Evolutionary conservation across 148 eudicot genomes (phyloP).

Genomic region (Rhododendron williamsianum): DNA sequence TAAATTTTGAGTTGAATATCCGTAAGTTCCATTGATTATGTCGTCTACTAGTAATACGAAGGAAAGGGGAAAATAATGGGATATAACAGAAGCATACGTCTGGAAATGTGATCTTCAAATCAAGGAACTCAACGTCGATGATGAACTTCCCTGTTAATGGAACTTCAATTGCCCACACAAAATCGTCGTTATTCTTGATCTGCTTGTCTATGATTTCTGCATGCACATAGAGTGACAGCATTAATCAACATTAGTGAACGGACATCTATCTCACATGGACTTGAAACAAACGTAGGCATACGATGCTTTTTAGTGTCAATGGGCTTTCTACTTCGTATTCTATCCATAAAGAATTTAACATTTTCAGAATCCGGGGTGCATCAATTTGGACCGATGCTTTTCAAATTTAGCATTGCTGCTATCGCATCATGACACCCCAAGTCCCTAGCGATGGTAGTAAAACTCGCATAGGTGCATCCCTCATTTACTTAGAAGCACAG

Average conservation of each 20-base stretch:
- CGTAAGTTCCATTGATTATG: not conserved
- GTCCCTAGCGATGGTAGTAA: not conserved
- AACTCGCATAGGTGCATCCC: not conserved
- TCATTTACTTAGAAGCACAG: not conserved
- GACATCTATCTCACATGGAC: not conserved
- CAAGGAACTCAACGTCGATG: slow-evolving; percentile 84
- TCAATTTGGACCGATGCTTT: not conserved
- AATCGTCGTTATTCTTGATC: slow-evolving; percentile 67
- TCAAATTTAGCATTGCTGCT: not conserved
- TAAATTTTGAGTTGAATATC: not conserved
- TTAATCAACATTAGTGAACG: not conserved
- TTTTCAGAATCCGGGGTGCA: not conserved
- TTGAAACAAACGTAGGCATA: not conserved
- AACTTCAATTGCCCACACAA: slow-evolving; percentile 77
- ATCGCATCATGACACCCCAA: not conserved
- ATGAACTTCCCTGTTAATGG: slow-evolving; percentile 70
- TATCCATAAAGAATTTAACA: not conserved
- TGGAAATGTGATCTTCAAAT: slow-evolving; percentile 54
- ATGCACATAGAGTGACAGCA: not conserved
- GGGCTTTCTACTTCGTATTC: not conserved
- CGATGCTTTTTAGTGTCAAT: not conserved
- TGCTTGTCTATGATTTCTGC: slow-evolving; percentile 72
- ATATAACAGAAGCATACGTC: slow-evolving; percentile 32
- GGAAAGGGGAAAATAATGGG: not conserved
- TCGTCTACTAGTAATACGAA: not conserved